These are phyloP conservation scores for Sodiomyces alkalinus DNA, from an alignment of 2,329 filamentous ascomycete genomes.

Conservation along the genomic window DNA sequence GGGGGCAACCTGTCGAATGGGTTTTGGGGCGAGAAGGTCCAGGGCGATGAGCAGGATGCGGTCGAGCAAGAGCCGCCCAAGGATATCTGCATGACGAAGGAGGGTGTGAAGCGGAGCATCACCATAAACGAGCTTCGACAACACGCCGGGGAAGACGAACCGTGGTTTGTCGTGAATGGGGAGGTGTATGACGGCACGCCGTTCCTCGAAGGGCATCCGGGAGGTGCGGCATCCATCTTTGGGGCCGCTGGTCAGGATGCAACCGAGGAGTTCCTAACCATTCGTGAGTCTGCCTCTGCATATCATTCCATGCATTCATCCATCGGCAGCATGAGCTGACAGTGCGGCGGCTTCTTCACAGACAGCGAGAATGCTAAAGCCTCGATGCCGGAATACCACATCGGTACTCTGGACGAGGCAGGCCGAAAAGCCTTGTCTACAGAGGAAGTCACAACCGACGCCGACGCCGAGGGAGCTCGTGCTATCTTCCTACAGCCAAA, in stretches of 20 bases:
- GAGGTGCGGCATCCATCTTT: conserved; percentile 72
- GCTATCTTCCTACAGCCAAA: conserved; percentile 56
- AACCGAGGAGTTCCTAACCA: conserved; percentile 81
- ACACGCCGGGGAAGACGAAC: conserved; percentile 48
- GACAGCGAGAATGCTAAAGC: conserved; percentile 83
- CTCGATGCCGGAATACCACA: conserved; percentile 79
- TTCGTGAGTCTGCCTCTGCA: conserved; percentile 46
- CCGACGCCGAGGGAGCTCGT: too few relatives aligned
- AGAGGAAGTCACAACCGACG: conserved; percentile 18
- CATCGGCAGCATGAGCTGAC: background rate
- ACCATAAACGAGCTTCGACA: conserved; percentile 55
- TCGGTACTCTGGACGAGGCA: conserved; percentile 56
- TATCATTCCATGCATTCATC: background rate
- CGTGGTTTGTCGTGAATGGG: conserved; percentile 81
- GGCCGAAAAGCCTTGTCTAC: conserved; percentile 37
- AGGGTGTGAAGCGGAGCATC: conserved; percentile 46
- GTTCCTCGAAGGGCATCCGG: conserved; percentile 72
- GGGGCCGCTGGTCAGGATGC: conserved; percentile 69
- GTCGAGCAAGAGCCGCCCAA: conserved; percentile 33
- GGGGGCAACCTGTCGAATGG: conserved; percentile 71
- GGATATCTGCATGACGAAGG: conserved; percentile 66
- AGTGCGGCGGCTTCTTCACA: conserved; percentile 20
- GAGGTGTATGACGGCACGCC: conserved; percentile 77
- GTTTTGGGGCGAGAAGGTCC: conserved; percentile 64
- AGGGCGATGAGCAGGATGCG: conserved; percentile 29